phyloP scores from a whole-genome alignment of 306 rosid species.

The Cucumis melo region DNA sequence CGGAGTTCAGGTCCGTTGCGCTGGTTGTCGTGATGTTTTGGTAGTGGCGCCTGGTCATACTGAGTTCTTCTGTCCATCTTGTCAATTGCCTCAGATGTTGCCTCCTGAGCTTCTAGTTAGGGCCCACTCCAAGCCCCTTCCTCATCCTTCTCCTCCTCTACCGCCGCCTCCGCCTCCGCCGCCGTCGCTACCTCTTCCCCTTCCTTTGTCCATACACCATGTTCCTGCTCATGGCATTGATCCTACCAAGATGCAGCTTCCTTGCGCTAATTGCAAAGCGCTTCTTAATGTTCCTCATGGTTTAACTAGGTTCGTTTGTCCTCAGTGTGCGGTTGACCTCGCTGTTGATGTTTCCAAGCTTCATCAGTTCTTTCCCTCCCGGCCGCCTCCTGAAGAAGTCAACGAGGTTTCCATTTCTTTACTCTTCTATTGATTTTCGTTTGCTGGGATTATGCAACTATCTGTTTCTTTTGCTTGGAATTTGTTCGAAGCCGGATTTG shows the following conservation, averaged over 20 bases:
- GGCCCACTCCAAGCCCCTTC: conserved; percentile 26
- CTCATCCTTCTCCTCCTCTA: conserved; percentile 7
- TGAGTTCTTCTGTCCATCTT: conserved; percentile 68
- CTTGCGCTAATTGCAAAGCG: conserved; percentile 86
- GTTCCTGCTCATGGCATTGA: conserved; percentile 79
- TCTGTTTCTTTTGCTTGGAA: neutral
- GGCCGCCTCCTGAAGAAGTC: conserved; percentile 34
- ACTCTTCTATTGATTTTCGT: neutral
- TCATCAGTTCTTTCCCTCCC: conserved; percentile 15
- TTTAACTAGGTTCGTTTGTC: conserved; percentile 60
- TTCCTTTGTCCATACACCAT: conserved; percentile 17
- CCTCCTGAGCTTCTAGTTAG: conserved; percentile 88
- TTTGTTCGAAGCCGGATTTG: neutral
- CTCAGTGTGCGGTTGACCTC: conserved; percentile 78
- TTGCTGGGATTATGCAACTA: neutral
- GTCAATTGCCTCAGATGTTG: conserved; percentile 87
- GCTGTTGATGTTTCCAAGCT: conserved; percentile 66
- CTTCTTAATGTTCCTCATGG: conserved; percentile 96
- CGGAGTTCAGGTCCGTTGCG: conserved; percentile 88
- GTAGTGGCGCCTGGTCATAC: conserved; percentile 58
- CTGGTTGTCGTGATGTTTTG: conserved; percentile 78
- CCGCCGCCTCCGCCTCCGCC: neutral
- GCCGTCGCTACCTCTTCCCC: neutral
- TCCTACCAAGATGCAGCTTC: conserved; percentile 95
- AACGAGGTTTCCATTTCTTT: conserved; percentile 28